Evolutionary conservation across 108 stramenopile genomes (phyloP).

Genomic region (Epipyxis sp.): DNA sequence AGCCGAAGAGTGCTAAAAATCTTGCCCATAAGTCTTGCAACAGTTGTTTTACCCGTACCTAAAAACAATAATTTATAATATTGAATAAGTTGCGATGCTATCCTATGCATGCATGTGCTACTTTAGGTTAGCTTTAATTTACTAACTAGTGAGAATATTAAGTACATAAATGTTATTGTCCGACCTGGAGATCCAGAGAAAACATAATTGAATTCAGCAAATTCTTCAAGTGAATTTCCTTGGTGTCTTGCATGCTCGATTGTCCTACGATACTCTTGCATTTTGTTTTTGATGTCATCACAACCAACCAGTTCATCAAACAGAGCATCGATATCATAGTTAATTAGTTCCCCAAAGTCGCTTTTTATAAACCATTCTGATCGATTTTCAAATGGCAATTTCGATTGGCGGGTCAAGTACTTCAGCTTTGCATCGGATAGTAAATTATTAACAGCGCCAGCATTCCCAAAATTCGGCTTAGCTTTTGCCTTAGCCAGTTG

Average conservation of each 20-base stretch:
- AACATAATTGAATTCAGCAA: neutral
- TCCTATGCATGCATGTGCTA: no score
- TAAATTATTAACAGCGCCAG: conserved; percentile 62
- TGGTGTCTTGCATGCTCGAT: neutral
- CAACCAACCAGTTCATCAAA: neutral
- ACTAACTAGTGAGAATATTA: conserved; percentile 43
- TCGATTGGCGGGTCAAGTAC: conserved; percentile 26
- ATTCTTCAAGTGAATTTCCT: neutral
- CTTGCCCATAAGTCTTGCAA: conserved; percentile 43
- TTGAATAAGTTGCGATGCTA: no score
- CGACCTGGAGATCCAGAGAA: conserved; percentile 8
- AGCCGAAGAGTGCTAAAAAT: conserved; percentile 43
- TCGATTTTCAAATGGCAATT: no score
- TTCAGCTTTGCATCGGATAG: conserved; percentile 50
- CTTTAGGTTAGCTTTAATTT: no score
- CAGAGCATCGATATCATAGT: conserved; percentile 12
- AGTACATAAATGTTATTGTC: conserved; percentile 24
- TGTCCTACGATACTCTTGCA: conserved; percentile 1
- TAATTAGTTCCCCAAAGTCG: no score
- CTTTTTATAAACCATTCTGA: neutral
- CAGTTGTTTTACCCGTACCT: conserved; percentile 55
- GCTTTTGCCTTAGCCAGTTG: conserved; percentile 28
- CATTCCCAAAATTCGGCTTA: conserved; percentile 68
- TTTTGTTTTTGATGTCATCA: neutral
- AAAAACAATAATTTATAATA: no score